Percentiles rank a stretch among this genome's conserved stretches.
Conservation (phyloP, 2,329 filamentous ascomycete genomes). For the Fusarium caatingaense region DNA sequence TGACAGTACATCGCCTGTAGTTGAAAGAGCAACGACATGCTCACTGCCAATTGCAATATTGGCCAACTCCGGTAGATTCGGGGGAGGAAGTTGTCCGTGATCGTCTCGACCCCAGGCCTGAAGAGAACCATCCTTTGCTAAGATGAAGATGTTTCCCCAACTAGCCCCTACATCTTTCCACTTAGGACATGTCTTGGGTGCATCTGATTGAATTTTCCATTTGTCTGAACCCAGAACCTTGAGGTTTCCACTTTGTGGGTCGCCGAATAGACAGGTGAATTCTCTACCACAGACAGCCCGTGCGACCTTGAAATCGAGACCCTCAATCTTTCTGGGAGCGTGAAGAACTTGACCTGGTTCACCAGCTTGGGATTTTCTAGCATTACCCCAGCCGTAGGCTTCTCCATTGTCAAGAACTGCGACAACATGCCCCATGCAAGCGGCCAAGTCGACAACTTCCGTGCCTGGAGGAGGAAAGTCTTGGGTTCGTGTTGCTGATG, state of each 20-base stretch:
- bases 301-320: conserved; percentile 69
- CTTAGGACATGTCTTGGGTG: conserved; percentile 62
- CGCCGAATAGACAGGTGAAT: conserved; percentile 79
- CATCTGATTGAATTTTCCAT: conserved; percentile 70
- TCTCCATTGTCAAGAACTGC: conserved; percentile 79
- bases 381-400: conserved; percentile 89
- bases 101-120: conserved; percentile 86
- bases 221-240: conserved; percentile 80
- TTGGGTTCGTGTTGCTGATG: conserved; percentile 61
- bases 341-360: conserved; percentile 64
- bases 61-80: conserved; percentile 66
- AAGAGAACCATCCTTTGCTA: conserved; percentile 70
- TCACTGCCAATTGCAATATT: conserved; percentile 88
- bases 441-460: conserved; percentile 72
- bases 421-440: conserved; percentile 82
- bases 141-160: conserved; percentile 84
- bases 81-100: conserved; percentile 81
- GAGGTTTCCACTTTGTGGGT: conserved; percentile 67
- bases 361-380: conserved; percentile 86
- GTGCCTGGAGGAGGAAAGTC: conserved; percentile 72
- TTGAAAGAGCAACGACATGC: conserved; percentile 80
- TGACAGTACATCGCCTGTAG: conserved; percentile 74
- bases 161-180: conserved; percentile 80
- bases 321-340: conserved; percentile 70
- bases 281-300: conserved; percentile 84